phyloP scores from a whole-genome alignment of 768 basidiomycete species.

The Strobilomyces dryophilus region DNA sequence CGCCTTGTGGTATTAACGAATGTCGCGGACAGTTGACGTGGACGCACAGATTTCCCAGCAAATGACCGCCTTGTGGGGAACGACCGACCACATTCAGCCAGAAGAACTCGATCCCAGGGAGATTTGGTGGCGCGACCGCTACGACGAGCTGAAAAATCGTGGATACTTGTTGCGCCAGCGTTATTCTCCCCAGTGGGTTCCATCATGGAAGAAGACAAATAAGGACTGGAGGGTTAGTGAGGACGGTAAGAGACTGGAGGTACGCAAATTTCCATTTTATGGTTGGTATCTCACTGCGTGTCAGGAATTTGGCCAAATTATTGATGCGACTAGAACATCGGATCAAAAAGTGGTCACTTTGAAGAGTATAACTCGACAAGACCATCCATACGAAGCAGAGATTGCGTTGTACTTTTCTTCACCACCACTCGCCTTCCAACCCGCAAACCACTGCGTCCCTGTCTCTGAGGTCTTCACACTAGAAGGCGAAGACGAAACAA shows the following conservation, averaged over 20 bases:
- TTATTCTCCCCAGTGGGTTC: neutral
- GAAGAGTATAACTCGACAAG: conserved; percentile 18
- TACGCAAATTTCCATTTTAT: neutral
- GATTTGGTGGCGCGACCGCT: neutral
- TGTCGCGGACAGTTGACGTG: neutral
- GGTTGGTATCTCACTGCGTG: neutral
- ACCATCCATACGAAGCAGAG: conserved; percentile 24
- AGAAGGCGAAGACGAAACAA: neutral
- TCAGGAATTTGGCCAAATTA: neutral
- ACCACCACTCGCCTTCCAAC: neutral
- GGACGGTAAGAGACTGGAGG: neutral
- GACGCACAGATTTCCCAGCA: neutral
- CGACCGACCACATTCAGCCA: neutral
- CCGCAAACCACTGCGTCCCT: conserved; percentile 34
- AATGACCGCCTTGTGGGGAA: neutral
- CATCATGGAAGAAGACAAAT: neutral
- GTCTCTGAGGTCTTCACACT: conserved; percentile 23
- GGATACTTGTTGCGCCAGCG: neutral
- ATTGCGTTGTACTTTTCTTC: conserved; percentile 26
- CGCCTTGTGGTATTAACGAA: neutral
- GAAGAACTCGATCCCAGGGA: neutral
- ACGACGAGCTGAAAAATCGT: neutral
- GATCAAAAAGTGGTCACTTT: conserved; percentile 29
- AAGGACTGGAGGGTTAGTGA: neutral
- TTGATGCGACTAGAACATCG: conserved; percentile 28